Percentiles rank a stretch among this genome's conserved stretches.
Conservation (phyloP, 2,329 filamentous ascomycete genomes). For the Emmonsiellopsis sp. region DNA sequence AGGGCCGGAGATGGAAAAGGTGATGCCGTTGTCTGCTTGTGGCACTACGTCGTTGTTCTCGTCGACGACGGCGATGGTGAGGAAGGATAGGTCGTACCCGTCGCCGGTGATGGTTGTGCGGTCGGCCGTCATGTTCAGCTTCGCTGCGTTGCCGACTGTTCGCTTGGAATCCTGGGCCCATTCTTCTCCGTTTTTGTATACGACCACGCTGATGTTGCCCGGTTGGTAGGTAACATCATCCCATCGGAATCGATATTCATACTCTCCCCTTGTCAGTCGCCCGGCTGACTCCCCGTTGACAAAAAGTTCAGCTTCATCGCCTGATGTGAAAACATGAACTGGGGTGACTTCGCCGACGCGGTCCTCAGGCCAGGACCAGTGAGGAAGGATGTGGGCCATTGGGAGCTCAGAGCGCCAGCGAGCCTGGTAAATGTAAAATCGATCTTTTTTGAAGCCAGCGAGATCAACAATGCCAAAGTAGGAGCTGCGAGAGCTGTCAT, state of each 20-base stretch:
- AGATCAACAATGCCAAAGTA: constrained; percentile 51
- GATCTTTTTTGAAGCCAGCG: constrained; percentile 48
- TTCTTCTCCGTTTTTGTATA: constrained; percentile 38
- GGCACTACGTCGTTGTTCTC: constrained; percentile 35
- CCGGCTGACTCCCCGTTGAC: constrained; percentile 42
- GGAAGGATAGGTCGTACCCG: constrained; percentile 34
- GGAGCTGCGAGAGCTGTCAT: constrained; percentile 38
- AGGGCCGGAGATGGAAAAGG: constrained; percentile 35
- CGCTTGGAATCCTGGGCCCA: constrained; percentile 37
- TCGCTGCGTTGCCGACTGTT: constrained; percentile 34
- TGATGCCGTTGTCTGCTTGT: constrained; percentile 32
- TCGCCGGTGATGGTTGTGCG: constrained; percentile 22
- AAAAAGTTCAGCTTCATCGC: constrained; percentile 47
- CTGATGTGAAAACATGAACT: constrained; percentile 45
- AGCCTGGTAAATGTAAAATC: constrained; percentile 47
- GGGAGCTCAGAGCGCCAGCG: constrained; percentile 41
- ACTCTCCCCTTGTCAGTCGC: constrained; percentile 23
- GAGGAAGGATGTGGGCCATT: constrained; percentile 47
- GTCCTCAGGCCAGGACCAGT: constrained; percentile 46
- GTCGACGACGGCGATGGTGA: constrained; percentile 40
- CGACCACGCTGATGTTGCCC: constrained; percentile 39
- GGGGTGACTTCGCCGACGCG: constrained; percentile 38
- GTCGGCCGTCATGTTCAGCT: constrained; percentile 34
- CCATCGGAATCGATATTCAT: constrained; percentile 44
- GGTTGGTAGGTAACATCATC: constrained; percentile 41